Conservation (phyloP, 1,284 basidiomycete species). For the Phlebopus sp. region DNA sequence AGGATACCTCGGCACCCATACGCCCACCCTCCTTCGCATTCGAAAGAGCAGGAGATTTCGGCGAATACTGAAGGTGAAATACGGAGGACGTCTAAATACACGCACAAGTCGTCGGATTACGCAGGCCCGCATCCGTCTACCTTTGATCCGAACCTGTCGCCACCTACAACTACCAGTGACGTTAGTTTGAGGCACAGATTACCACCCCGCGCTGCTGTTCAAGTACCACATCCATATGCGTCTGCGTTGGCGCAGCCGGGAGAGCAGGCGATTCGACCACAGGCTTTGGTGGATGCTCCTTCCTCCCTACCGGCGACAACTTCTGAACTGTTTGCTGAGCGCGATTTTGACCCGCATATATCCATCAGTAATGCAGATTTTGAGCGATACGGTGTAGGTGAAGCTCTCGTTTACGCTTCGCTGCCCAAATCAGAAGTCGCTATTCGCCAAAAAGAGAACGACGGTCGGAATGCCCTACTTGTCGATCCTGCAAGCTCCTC, state of each 20-base stretch:
- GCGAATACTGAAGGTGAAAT: conserved; percentile 4
- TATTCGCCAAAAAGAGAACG: conserved; percentile 1
- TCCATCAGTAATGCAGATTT: conserved; percentile 38
- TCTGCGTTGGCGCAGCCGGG: conserved; percentile 2
- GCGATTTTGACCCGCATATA: conserved; percentile 16
- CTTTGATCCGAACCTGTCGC: conserved; percentile 21
- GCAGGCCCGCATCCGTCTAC: conserved; percentile 46
- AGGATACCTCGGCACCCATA: conserved; percentile 56
- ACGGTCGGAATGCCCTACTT: background rate
- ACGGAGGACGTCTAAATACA: conserved; percentile 11
- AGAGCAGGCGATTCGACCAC: background rate
- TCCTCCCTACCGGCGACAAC: background rate
- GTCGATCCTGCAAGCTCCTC: background rate
- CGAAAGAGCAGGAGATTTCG: conserved; percentile 17
- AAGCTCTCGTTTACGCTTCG: conserved; percentile 44
- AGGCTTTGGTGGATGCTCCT: background rate
- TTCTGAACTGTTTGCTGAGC: background rate
- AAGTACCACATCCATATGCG: conserved; percentile 26
- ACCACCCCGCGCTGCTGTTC: conserved; percentile 41
- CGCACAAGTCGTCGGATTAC: conserved; percentile 37
- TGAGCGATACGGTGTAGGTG: conserved; percentile 40
- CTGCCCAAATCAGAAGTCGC: conserved; percentile 7
- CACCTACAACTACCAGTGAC: conserved; percentile 29
- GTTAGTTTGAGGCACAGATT: conserved; percentile 48
- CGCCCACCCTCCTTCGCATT: conserved; percentile 44